A percentile compares a stretch with the other conserved stretches of the same genome.
Evolutionary conservation across 2,329 filamentous ascomycete species (phyloP).

Genomic region (Sporothrix brunneoviolacea): DNA sequence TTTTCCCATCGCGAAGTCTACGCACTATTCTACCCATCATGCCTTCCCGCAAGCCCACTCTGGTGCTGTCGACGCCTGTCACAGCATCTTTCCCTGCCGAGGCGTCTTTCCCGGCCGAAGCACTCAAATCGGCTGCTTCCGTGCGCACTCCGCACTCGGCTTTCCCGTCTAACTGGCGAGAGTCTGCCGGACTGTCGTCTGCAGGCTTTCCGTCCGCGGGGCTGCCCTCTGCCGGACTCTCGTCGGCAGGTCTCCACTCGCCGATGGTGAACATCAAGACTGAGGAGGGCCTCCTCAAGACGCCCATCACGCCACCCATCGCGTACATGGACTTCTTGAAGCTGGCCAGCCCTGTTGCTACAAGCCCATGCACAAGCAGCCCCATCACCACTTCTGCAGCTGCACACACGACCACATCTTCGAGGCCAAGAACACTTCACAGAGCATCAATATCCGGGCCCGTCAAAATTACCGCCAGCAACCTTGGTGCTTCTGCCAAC

Average conservation of each 20-base stretch:
- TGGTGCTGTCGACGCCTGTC: constrained; percentile 57
- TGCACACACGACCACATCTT: background rate
- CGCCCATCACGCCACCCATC: constrained; percentile 81
- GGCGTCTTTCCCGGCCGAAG: constrained; percentile 48
- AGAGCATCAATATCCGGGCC: constrained; percentile 19
- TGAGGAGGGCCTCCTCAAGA: constrained; percentile 60
- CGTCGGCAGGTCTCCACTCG: constrained; percentile 28
- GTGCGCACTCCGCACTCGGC: constrained; percentile 63
- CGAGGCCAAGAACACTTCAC: constrained; percentile 7
- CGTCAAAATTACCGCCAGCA: constrained; percentile 41
- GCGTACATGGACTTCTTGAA: constrained; percentile 94
- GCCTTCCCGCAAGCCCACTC: constrained; percentile 44
- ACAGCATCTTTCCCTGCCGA: constrained; percentile 53
- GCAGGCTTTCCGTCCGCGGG: constrained; percentile 31
- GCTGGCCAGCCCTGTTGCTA: constrained; percentile 37
- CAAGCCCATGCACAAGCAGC: constrained; percentile 12
- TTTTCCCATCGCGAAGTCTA: too few species aligned
- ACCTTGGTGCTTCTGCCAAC: constrained; percentile 31
- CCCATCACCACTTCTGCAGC: background rate
- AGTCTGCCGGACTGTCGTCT: constrained; percentile 28
- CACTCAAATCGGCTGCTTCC: constrained; percentile 33
- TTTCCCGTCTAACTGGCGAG: constrained; percentile 44
- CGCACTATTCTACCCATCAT: constrained; percentile 30
- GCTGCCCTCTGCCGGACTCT: constrained; percentile 36
- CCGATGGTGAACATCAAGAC: constrained; percentile 56